These are phyloP conservation scores for Plicaturopsis crispa DNA, from an alignment of 768 basidiomycete genomes.

Conservation along the genomic window DNA sequence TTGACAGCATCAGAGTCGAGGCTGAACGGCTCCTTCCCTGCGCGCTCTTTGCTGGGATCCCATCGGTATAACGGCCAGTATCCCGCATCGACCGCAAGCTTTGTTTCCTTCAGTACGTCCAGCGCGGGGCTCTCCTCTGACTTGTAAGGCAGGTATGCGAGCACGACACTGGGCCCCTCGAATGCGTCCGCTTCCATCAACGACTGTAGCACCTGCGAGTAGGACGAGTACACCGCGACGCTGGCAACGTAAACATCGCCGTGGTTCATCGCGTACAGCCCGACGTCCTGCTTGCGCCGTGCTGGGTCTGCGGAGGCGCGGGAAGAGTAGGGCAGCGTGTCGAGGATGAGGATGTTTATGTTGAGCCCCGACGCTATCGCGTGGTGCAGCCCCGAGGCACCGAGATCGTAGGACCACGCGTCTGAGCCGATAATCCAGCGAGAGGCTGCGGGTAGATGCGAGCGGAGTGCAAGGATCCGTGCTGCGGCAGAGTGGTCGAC, in stretches of 20 bases:
- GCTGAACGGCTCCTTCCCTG: constrained; percentile 77
- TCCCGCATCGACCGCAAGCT: constrained; percentile 90
- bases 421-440: constrained; percentile 99
- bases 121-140: constrained; percentile 73
- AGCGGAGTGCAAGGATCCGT: constrained; percentile 49
- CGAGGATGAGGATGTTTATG: constrained; percentile 92
- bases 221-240: constrained; percentile 92
- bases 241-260: constrained; percentile 95
- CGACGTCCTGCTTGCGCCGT: constrained; percentile 91
- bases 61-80: constrained; percentile 99
- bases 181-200: constrained; percentile 87
- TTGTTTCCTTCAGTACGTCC: constrained; percentile 94
- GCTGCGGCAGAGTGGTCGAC: constrained; percentile 36
- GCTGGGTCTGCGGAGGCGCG: constrained; percentile 62
- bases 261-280: constrained; percentile 97
- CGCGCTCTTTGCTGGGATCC: constrained; percentile 80
- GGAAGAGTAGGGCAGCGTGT: constrained; percentile 82
- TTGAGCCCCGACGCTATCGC: constrained; percentile 86
- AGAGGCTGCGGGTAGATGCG: constrained; percentile 61
- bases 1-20: constrained; percentile 93
- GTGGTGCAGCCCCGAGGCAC: constrained; percentile 92
- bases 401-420: constrained; percentile 96
- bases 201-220: constrained; percentile 88
- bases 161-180: constrained; percentile 83
- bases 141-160: constrained; percentile 91